Conservation (phyloP, 371 early-diverging fungal genomes). For the Capillidium heterosporum region DNA sequence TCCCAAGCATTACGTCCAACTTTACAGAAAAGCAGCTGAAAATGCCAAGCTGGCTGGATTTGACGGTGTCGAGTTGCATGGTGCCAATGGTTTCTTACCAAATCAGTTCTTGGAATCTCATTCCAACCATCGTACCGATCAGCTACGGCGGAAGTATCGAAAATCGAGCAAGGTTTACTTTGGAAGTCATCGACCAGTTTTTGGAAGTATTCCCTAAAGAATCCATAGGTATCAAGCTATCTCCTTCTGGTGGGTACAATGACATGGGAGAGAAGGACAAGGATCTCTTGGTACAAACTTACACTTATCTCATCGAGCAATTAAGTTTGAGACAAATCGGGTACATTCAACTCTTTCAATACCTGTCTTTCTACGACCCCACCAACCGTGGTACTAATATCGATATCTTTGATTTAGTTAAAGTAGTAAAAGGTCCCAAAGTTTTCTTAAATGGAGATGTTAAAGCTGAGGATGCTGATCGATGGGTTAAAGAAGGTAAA, state of each 20-base stretch:
- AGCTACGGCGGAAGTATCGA: conserved; percentile 30
- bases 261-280: conserved; percentile 23
- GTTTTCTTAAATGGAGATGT: neutral
- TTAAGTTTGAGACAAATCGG: neutral
- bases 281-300: neutral
- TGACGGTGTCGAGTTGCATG: conserved; percentile 49
- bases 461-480: neutral
- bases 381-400: neutral
- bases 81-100: conserved; percentile 37
- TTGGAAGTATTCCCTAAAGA: conserved; percentile 62
- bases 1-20: neutral
- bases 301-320: neutral
- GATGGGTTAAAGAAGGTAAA: neutral
- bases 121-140: conserved; percentile 35
- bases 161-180: conserved; percentile 24
- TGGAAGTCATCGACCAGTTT: conserved; percentile 31
- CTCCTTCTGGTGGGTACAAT: conserved; percentile 39
- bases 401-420: neutral
- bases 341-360: neutral
- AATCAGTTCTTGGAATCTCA: conserved; percentile 28
- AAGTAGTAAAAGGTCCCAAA: neutral
- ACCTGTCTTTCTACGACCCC: neutral
- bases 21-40: neutral
- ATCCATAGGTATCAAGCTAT: conserved; percentile 27
- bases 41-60: conserved; percentile 21